Evolutionary conservation across 768 basidiomycete species (phyloP).

Genomic region (Leccinum imitatum): DNA sequence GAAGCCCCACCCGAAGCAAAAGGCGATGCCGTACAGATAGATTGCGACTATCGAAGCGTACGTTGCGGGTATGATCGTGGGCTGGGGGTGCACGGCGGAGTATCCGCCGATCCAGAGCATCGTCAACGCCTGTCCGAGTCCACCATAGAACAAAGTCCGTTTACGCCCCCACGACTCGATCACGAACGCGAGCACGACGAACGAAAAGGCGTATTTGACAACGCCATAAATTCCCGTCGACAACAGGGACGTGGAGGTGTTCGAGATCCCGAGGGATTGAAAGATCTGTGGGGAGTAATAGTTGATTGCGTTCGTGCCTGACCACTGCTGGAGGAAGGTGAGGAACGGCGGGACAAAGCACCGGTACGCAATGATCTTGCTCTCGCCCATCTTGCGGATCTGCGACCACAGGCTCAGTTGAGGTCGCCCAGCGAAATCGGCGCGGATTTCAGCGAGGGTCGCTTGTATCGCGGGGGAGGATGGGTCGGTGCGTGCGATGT

Average conservation of each 20-base stretch:
- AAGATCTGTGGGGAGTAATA: conserved; percentile 42
- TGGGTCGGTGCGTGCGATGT: conserved; percentile 24
- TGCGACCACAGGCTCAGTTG: conserved; percentile 27
- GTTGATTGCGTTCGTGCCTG: conserved; percentile 43
- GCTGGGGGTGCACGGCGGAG: conserved; percentile 29
- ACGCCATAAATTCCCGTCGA: conserved; percentile 44
- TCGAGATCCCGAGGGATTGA: conserved; percentile 34
- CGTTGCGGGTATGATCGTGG: conserved; percentile 26
- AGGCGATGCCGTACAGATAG: conserved; percentile 38
- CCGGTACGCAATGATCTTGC: conserved; percentile 26
- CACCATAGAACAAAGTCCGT: conserved; percentile 36
- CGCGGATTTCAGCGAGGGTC: conserved; percentile 37
- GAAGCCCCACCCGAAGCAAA: conserved; percentile 35
- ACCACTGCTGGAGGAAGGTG: conserved; percentile 40
- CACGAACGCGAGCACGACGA: conserved; percentile 35
- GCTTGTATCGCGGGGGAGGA: conserved; percentile 29
- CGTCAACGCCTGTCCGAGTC: conserved; percentile 34
- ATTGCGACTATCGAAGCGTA: conserved; percentile 38
- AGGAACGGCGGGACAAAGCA: conserved; percentile 35
- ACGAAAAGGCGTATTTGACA: conserved; percentile 37
- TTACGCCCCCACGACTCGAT: conserved; percentile 42
- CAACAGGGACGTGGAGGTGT: conserved; percentile 33
- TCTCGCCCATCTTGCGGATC: conserved; percentile 36
- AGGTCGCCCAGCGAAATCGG: conserved; percentile 35
- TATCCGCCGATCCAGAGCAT: conserved; percentile 41